These are phyloP conservation scores for Dittrichia graveolens DNA, from an alignment of 129 eudicot species.

Conservation along the genomic window DNA sequence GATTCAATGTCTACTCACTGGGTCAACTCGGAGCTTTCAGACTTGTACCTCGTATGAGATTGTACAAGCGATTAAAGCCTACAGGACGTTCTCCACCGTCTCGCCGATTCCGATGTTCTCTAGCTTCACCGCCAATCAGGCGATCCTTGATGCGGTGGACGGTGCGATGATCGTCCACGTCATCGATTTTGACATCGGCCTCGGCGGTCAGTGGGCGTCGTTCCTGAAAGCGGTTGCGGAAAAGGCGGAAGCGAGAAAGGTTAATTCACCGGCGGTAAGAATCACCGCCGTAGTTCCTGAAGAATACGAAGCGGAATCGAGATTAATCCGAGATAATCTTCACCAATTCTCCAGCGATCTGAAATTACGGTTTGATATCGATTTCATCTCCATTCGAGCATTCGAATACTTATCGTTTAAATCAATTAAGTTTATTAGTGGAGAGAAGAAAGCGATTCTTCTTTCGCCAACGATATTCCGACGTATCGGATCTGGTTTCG, in stretches of 20 bases:
- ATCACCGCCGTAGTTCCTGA: constrained; percentile 84
- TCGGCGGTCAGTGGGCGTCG: constrained; percentile 93
- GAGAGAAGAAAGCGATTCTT: constrained; percentile 65
- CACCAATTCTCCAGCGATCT: constrained; percentile 74
- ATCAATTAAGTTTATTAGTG: constrained; percentile 56
- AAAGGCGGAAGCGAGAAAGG: constrained; percentile 46
- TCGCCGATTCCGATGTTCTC: constrained; percentile 94
- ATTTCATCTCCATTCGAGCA: constrained; percentile 54
- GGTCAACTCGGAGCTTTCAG: constrained; percentile 45
- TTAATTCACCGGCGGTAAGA: constrained; percentile 45
- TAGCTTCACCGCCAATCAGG: constrained; percentile 83
- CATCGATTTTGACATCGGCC: constrained; percentile 82
- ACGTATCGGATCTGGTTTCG: constrained; percentile 57
- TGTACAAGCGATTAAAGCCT: constrained; percentile 68
- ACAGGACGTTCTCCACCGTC: constrained; percentile 61
- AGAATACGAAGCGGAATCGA: constrained; percentile 59
- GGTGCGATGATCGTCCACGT: constrained; percentile 69
- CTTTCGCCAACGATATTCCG: constrained; percentile 69
- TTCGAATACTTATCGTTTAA: constrained; percentile 63
- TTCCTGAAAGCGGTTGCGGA: constrained; percentile 78
- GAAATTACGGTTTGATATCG: constrained; percentile 59
- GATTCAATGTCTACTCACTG: constrained; percentile 61
- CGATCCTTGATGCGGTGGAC: constrained; percentile 86
- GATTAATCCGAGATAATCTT: constrained; percentile 61
- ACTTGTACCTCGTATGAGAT: constrained; percentile 46